Conservation (phyloP, 352 stramenopile genomes). For the Phytophthora quininea region DNA sequence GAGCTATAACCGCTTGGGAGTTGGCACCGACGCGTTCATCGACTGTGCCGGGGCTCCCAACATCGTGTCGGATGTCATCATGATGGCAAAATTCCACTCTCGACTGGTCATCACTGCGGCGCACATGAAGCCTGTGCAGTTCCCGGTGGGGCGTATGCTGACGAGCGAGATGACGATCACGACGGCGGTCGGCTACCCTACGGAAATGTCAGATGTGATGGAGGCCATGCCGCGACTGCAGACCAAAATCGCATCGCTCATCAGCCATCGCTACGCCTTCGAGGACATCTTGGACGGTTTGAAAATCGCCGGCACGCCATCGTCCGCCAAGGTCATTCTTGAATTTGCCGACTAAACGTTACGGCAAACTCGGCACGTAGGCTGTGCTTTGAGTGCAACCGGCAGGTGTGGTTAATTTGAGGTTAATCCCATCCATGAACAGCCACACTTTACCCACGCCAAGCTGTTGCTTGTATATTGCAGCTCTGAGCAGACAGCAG, state of each 20-base stretch:
- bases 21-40: constrained; percentile 32
- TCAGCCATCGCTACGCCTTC: constrained; percentile 32
- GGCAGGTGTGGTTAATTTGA: too few relatives aligned
- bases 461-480: too few relatives aligned
- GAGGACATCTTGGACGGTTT: constrained; percentile 27
- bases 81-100: constrained; percentile 30
- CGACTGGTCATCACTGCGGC: constrained; percentile 29
- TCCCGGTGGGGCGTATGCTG: constrained; percentile 28
- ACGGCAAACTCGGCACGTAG: too few relatives aligned
- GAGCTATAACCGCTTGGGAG: constrained; percentile 31
- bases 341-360: constrained; percentile 32
- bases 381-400: too few relatives aligned
- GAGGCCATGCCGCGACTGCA: constrained; percentile 28
- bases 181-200: constrained; percentile 29
- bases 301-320: constrained; percentile 28
- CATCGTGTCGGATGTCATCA: constrained; percentile 26
- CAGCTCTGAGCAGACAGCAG: too few relatives aligned
- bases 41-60: constrained; percentile 23
- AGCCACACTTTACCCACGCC: too few relatives aligned
- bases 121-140: constrained; percentile 26
- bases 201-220: constrained; percentile 31
- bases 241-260: constrained; percentile 24
- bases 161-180: constrained; percentile 40
- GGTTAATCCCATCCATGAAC: too few relatives aligned
- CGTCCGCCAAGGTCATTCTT: constrained; percentile 36